These are phyloP conservation scores for Cicer yamashitae DNA, from an alignment of 306 rosid species.

Conservation along the genomic window DNA sequence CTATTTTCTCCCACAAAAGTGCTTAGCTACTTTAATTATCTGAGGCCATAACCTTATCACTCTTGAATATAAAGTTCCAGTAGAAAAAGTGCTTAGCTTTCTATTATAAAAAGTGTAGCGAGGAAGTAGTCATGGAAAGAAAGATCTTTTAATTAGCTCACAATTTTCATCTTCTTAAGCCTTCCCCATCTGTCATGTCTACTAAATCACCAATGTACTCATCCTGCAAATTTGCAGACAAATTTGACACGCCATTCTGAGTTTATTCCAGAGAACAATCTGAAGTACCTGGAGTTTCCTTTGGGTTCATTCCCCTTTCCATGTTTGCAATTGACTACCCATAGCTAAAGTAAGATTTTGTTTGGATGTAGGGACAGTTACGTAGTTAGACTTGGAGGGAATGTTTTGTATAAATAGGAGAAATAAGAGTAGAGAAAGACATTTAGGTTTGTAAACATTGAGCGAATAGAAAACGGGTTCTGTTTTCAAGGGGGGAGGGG, in stretches of 20 bases:
- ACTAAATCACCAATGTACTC: not conserved
- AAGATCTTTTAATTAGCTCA: constrained; percentile 20
- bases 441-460: not conserved
- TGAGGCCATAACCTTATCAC: constrained; percentile 4
- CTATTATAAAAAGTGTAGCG: not conserved
- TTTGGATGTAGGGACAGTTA: not conserved
- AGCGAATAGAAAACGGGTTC: not conserved
- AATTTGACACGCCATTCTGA: not conserved
- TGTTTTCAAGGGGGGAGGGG: not conserved
- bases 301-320: constrained; percentile 30
- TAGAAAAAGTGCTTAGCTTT: constrained; percentile 19
- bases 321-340: constrained; percentile 20
- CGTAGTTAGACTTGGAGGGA: not conserved
- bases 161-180: constrained; percentile 13
- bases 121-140: constrained; percentile 13
- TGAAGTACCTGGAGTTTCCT: constrained; percentile 25
- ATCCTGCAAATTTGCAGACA: constrained; percentile 19
- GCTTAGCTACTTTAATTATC: not conserved
- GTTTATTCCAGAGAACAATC: constrained; percentile 16
- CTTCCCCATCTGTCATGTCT: not conserved
- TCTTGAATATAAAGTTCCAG: constrained; percentile 29
- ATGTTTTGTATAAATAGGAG: not conserved
- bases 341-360: constrained; percentile 4
- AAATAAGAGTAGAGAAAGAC: not conserved
- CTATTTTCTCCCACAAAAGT: not conserved